phyloP scores from a whole-genome alignment of 2,329 filamentous ascomycete genomes.

The Sporothrix phasma region DNA sequence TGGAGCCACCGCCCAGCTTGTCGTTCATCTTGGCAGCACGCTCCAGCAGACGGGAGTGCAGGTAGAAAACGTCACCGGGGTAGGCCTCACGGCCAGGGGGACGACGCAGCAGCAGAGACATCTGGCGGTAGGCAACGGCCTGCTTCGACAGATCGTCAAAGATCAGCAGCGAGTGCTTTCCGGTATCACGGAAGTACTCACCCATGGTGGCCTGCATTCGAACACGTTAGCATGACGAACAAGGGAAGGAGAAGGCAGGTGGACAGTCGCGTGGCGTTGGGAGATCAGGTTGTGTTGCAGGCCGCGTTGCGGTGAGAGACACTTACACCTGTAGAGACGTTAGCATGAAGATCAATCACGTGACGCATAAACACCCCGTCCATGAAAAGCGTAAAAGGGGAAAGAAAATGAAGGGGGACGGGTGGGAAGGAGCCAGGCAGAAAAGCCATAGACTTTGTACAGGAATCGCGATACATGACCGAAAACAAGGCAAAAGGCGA shows the following conservation, averaged over 20 bases:
- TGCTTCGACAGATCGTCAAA: slow-evolving; percentile 97
- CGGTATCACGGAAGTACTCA: slow-evolving; percentile 73
- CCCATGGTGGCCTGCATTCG: not conserved
- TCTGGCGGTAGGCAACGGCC: slow-evolving; percentile 95
- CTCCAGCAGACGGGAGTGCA: slow-evolving; percentile 98
- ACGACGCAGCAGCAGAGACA: slow-evolving; percentile 95
- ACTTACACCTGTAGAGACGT: not conserved
- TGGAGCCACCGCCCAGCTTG: slow-evolving; percentile 86
- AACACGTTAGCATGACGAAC: not conserved
- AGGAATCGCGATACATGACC: not conserved
- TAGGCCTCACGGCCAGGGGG: slow-evolving; percentile 98
- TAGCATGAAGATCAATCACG: not conserved
- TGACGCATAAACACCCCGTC: too few species aligned
- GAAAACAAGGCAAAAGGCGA: not conserved
- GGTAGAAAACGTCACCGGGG: slow-evolving; percentile 98
- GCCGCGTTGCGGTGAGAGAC: too few species aligned
- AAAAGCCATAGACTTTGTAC: not conserved
- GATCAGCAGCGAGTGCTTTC: slow-evolving; percentile 81
- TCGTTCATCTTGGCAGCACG: slow-evolving; percentile 99
- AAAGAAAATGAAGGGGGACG: too few species aligned
- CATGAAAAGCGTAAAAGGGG: too few species aligned
- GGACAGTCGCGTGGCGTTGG: too few species aligned
- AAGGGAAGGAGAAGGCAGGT: too few species aligned
- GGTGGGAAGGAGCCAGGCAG: not conserved
- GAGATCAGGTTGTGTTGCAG: too few species aligned